These are phyloP conservation scores for Ampelocalamus luodianensis DNA, from an alignment of 176 grass and related monocot species.

Conservation along the genomic window DNA sequence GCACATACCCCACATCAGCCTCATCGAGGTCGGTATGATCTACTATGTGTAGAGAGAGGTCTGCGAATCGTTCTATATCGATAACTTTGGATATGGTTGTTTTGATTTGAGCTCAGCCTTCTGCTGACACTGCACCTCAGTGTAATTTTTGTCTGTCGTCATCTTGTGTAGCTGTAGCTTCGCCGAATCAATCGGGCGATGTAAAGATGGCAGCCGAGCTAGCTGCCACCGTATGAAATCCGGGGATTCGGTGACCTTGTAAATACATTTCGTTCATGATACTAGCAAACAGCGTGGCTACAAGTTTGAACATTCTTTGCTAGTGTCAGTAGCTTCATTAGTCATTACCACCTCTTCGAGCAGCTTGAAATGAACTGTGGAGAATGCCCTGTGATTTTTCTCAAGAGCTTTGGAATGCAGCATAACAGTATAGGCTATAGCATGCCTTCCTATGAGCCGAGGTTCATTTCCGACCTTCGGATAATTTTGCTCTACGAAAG, in stretches of 20 bases:
- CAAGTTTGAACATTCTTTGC: not conserved
- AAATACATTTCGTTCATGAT: not conserved
- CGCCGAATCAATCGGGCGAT: not conserved
- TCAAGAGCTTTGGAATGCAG: not conserved
- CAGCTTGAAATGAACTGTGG: not conserved
- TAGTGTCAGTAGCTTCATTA: not conserved
- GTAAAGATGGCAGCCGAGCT: not conserved
- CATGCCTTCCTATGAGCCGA: too few relatives aligned
- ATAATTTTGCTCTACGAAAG: too few relatives aligned
- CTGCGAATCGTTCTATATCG: not conserved
- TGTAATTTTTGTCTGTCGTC: slow-evolving; percentile 16
- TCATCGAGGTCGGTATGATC: slow-evolving; percentile 86
- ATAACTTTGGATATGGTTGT: not conserved
- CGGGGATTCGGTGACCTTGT: not conserved
- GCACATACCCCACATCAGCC: slow-evolving; percentile 72
- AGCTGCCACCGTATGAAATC: slow-evolving; percentile 3
- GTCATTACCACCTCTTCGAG: not conserved
- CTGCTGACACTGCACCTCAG: not conserved
- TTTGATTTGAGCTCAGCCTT: slow-evolving; percentile 8
- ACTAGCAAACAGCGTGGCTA: not conserved
- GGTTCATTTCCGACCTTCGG: too few relatives aligned
- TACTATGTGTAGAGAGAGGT: slow-evolving; percentile 59
- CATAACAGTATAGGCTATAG: too few relatives aligned
- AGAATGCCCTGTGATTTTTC: not conserved
- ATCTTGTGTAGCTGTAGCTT: not conserved